Conservation (phyloP, 2,329 filamentous ascomycete genomes). For the Ascochyta lentis region DNA sequence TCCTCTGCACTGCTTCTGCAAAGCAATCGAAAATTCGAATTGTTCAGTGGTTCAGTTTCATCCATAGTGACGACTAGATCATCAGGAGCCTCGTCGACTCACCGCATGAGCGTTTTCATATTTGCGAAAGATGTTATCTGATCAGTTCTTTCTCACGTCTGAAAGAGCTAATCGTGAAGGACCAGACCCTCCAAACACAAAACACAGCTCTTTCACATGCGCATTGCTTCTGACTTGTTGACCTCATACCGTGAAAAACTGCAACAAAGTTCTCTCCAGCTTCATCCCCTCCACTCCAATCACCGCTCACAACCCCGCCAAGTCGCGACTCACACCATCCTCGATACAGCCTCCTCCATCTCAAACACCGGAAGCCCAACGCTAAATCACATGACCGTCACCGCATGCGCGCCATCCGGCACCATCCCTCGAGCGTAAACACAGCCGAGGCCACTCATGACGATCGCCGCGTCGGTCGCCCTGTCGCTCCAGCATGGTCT, state of each 20-base stretch:
- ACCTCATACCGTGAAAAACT: slow-evolving; percentile 5
- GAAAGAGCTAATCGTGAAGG: no score
- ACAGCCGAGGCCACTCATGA: slow-evolving; percentile 9
- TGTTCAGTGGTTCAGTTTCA: no score
- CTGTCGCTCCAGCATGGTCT: slow-evolving; percentile 13
- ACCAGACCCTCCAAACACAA: background rate
- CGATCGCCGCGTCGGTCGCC: slow-evolving; percentile 1
- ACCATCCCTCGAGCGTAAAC: background rate
- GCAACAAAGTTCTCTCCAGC: slow-evolving; percentile 11
- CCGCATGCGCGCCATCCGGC: slow-evolving; percentile 17
- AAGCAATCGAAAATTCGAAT: no score
- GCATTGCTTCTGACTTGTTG: background rate
- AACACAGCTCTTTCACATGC: background rate
- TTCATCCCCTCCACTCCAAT: slow-evolving; percentile 17
- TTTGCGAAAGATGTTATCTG: no score
- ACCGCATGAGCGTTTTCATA: no score
- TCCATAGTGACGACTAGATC: no score
- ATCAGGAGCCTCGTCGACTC: no score
- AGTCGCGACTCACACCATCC: background rate
- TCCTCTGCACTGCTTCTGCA: no score
- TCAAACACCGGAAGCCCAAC: background rate
- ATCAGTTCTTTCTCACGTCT: no score
- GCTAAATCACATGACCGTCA: slow-evolving; percentile 20
- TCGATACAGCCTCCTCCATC: background rate
- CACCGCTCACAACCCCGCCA: slow-evolving; percentile 6